Evolutionary conservation across 2,329 filamentous ascomycete species (phyloP).

Genomic region (Cercospora nicotianae): DNA sequence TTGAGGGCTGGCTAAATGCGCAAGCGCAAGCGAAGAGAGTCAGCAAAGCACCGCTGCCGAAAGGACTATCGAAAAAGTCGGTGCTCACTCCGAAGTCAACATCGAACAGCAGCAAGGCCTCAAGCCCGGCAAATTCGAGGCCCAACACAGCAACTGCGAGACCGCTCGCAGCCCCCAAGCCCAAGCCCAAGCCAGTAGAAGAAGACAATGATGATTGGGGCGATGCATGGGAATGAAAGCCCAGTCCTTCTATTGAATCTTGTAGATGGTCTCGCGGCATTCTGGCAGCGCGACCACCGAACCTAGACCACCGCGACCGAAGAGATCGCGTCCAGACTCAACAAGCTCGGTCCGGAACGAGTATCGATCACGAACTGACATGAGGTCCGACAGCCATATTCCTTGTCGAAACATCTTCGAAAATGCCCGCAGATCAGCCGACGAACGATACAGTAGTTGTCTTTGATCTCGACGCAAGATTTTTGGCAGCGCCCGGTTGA

Average conservation of each 20-base stretch:
- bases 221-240: constrained; percentile 38
- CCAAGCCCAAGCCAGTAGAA: constrained; percentile 31
- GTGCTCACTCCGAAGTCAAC: constrained; percentile 36
- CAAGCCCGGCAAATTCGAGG: constrained; percentile 32
- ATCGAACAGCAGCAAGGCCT: constrained; percentile 20
- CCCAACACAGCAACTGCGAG: constrained; percentile 14
- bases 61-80: constrained; percentile 69
- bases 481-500: background rate
- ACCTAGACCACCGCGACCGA: background rate
- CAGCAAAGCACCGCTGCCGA: constrained; percentile 70
- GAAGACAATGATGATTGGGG: constrained; percentile 46
- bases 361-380: background rate
- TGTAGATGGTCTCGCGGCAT: background rate
- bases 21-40: constrained; percentile 72
- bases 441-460: background rate
- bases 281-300: background rate
- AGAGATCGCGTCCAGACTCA: background rate
- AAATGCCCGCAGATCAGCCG: background rate
- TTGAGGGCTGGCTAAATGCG: constrained; percentile 90
- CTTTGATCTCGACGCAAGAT: background rate
- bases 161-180: constrained; percentile 21
- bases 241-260: background rate
- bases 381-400: background rate
- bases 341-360: background rate
- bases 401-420: background rate